Base-by-base conservation (phyloP, 805 yeast genomes). In the Millerozyma acaciae region DNA sequence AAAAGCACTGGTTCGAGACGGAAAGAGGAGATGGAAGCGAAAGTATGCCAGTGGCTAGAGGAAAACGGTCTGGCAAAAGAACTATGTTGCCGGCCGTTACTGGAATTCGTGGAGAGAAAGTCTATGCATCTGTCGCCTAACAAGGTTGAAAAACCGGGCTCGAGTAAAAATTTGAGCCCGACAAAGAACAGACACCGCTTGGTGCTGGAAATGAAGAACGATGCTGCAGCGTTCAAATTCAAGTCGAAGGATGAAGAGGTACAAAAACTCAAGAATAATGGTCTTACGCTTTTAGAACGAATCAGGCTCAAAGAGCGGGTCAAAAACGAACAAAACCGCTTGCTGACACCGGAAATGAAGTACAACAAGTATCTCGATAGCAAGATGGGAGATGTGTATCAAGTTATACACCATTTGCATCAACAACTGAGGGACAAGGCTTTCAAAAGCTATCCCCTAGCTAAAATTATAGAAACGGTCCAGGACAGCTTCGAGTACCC, bases 241-340 rank as follows among this genome's bases (percentile, higher is more conserved):
- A 54, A 53, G 27, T 62, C 55, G 23, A 50, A 47, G 28, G 38
- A 34, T 17, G 60, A 48, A 31, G 21, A 25, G 8, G 23, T 14
- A 1, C 46, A 53, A 34, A 38, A 39, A 17, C 37, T 28, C 14
- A 49, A 46, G 18, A 39, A 35, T 23, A 45, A 41, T 13, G 68
- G 68, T 1, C 43, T 61, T 4, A 50, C 62, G 4, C 43, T 65
- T 5, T 44, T 65, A 4, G 69, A 66, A 37, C 42, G 71, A 15
- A 64, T 66, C 22, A 53, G 47, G 29, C 44, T 59, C 14, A 65
- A 65, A 40, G 71, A 65, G 31, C 46, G 53, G 37, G 26, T 43
- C 6, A 43, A 39, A 8, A 47, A 44, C 8, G 47, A 51, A 18
- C 23, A 33, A 13, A 23, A 35, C 8, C 14, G 26, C 15, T 17